Evolutionary conservation across 371 early-diverging fungal species (phyloP).

Genomic region (Mucor racemosus): DNA sequence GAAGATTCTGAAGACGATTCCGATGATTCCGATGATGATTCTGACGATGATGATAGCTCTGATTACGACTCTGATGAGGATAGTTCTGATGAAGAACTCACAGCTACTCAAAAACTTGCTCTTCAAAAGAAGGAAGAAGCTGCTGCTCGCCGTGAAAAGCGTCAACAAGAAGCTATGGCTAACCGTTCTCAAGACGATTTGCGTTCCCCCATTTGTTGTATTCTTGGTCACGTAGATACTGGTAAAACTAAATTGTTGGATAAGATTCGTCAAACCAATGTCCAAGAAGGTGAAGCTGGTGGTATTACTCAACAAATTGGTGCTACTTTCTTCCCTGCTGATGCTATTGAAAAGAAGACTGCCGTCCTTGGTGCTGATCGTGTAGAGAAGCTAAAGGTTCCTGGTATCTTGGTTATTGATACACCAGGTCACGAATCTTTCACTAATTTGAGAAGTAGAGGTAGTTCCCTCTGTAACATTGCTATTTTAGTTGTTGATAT

Average conservation of each 20-base stretch:
- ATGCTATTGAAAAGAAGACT: constrained; percentile 93
- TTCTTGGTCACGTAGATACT: constrained; percentile 99
- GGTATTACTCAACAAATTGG: constrained; percentile 99
- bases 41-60: constrained; percentile 49
- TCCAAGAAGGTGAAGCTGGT: constrained; percentile 99
- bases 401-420: constrained; percentile 99
- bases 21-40: constrained; percentile 23
- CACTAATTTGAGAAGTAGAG: constrained; percentile 98
- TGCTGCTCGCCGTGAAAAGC: constrained; percentile 73
- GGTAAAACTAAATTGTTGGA: constrained; percentile 99
- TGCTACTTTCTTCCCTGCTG: constrained; percentile 99
- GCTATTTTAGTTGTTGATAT: constrained; percentile 99
- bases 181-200: constrained; percentile 87
- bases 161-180: constrained; percentile 81
- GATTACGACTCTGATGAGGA: constrained; percentile 56
- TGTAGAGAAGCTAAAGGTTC: constrained; percentile 77
- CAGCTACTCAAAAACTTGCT: constrained; percentile 63
- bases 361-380: constrained; percentile 64
- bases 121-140: constrained; percentile 82
- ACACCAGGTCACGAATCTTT: constrained; percentile 99
- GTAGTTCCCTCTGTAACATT: constrained; percentile 99
- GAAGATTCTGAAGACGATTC: constrained; percentile 25
- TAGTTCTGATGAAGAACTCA: constrained; percentile 67
- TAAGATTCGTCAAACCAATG: constrained; percentile 99
- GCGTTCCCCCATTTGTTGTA: constrained; percentile 99